Conservation (phyloP, 306 rosid genomes). For the Trifolium subterraneum region DNA sequence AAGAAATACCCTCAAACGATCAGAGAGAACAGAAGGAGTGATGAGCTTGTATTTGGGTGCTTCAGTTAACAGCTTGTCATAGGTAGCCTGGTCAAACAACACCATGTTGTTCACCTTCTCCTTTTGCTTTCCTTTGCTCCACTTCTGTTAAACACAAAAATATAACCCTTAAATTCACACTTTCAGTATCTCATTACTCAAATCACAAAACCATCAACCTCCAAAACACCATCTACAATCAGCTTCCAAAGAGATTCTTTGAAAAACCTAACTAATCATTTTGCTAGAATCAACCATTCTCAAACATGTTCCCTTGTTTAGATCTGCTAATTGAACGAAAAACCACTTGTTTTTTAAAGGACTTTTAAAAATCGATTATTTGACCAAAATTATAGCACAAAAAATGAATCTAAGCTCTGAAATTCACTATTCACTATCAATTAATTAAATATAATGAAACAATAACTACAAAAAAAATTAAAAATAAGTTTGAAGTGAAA, state of each 20-base stretch:
- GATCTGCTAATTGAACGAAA: neutral
- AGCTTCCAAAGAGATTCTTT: neutral
- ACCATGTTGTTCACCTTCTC: conserved; percentile 85
- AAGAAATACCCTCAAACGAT: conserved; percentile 63
- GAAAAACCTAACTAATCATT: neutral
- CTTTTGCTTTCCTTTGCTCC: conserved; percentile 84
- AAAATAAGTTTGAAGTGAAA: neutral
- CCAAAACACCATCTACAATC: neutral
- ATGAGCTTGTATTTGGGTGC: conserved; percentile 77
- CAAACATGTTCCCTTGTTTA: neutral
- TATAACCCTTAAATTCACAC: neutral
- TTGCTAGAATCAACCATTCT: neutral
- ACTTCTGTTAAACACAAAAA: conserved; percentile 55
- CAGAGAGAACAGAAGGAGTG: conserved; percentile 69
- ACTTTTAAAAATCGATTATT: too few species aligned
- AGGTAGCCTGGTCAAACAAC: conserved; percentile 61
- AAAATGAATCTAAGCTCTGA: neutral
- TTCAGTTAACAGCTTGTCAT: conserved; percentile 66
- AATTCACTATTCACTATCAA: neutral
- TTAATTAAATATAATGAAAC: neutral
- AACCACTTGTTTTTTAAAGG: too few species aligned
- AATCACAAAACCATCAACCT: neutral
- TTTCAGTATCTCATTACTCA: neutral
- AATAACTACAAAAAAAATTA: neutral
- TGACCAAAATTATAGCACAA: too few species aligned